Evolutionary conservation across 1,284 basidiomycete genomes (phyloP).

Genomic region (Sanghuangporus weigelae): DNA sequence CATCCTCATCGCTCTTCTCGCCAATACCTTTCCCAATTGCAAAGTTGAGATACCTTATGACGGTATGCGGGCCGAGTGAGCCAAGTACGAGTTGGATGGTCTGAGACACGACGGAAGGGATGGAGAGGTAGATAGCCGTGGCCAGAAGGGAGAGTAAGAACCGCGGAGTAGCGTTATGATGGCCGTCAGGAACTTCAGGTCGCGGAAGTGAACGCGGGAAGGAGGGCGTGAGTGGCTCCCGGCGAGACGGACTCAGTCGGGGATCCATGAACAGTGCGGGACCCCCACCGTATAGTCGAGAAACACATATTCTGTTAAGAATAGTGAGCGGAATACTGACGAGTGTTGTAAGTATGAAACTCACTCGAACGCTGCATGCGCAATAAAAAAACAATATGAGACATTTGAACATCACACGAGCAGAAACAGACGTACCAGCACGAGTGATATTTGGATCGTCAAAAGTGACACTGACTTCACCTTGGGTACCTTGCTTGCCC

Average conservation of each 20-base stretch:
- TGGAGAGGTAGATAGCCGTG: conserved; percentile 81
- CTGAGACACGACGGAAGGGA: conserved; percentile 72
- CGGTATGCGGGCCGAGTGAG: conserved; percentile 78
- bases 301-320: conserved; percentile 64
- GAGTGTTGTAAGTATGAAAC: conserved; percentile 19
- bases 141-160: conserved; percentile 85
- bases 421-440: conserved; percentile 47
- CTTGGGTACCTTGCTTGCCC: conserved; percentile 22
- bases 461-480: conserved; percentile 64
- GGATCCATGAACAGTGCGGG: conserved; percentile 67
- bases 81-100: conserved; percentile 67
- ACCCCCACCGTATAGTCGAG: conserved; percentile 82
- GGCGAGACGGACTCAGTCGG: conserved; percentile 57
- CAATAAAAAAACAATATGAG: neutral
- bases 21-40: conserved; percentile 74
- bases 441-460: conserved; percentile 86
- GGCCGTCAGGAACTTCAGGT: conserved; percentile 28
- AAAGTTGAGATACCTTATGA: conserved; percentile 77
- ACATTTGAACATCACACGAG: neutral
- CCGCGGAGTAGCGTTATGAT: conserved; percentile 74
- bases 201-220: conserved; percentile 38
- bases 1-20: conserved; percentile 39
- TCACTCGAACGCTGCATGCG: conserved; percentile 37
- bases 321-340: conserved; percentile 11
- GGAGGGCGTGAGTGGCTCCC: conserved; percentile 64